Percentiles rank a stretch among this genome's conserved stretches.
Conservation (phyloP, 371 early-diverging fungal genomes). For the Haplosporangium sp. region DNA sequence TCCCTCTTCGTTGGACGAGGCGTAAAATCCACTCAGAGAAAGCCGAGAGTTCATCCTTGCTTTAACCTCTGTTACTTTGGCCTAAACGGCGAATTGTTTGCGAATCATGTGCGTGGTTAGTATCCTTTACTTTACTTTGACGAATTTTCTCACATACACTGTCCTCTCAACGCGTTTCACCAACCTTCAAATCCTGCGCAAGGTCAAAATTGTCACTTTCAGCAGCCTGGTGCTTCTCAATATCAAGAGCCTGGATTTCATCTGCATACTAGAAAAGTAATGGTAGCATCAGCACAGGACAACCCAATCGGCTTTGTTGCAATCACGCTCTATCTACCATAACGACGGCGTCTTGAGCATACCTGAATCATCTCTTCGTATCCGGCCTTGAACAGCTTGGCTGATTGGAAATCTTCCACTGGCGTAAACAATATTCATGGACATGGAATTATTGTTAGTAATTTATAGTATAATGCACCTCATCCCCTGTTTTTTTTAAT, state of each 20-base stretch:
- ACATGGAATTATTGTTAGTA: background rate
- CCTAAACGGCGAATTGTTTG: conserved; percentile 7
- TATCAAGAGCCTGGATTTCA: conserved; percentile 68
- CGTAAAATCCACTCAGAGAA: conserved; percentile 14
- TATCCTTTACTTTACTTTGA: no score
- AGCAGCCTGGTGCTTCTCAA: conserved; percentile 70
- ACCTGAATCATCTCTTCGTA: conserved; percentile 52
- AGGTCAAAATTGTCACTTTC: conserved; percentile 79
- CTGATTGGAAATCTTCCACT: conserved; percentile 67
- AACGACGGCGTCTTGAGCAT: conserved; percentile 37
- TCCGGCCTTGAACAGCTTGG: conserved; percentile 65
- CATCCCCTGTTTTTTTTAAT: background rate
- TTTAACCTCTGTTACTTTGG: conserved; percentile 31
- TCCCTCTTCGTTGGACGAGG: conserved; percentile 4
- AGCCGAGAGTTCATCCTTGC: conserved; percentile 27
- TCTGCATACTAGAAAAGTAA: conserved; percentile 60
- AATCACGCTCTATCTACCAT: background rate
- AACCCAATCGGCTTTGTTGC: background rate
- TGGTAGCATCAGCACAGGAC: conserved; percentile 4
- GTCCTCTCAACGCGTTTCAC: no score
- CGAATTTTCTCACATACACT: no score
- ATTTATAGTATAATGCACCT: background rate
- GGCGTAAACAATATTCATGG: background rate
- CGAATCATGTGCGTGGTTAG: no score
- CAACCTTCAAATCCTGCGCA: conserved; percentile 77